Percentiles rank a stretch among this genome's conserved stretches.
Conservation (phyloP, 495 filamentous ascomycete genomes). For the Cladorrhinum samala region DNA sequence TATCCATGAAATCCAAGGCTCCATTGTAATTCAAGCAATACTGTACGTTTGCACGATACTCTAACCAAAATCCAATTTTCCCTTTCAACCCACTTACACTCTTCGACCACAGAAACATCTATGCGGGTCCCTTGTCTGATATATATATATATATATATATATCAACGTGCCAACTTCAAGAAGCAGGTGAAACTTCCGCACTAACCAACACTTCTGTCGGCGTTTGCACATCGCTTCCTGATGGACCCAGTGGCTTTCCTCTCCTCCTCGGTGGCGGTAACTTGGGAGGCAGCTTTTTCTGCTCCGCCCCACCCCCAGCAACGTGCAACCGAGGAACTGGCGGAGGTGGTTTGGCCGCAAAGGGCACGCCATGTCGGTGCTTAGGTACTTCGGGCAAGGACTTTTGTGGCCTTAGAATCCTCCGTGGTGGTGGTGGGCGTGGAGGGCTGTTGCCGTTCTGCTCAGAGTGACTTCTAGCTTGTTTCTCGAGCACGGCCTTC, state of each 20-base stretch:
- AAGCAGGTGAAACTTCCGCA: too few species aligned
- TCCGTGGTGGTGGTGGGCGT: slow-evolving; percentile 14
- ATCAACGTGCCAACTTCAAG: too few species aligned
- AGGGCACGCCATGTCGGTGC: slow-evolving; percentile 42
- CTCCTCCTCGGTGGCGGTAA: slow-evolving; percentile 46
- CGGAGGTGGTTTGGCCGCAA: slow-evolving; percentile 21
- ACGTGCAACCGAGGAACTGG: slow-evolving; percentile 20
- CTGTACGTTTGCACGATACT: too few species aligned
- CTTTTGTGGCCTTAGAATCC: slow-evolving; percentile 32
- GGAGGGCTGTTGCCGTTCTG: slow-evolving; percentile 11
- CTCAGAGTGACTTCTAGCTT: not conserved
- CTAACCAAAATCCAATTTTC: too few species aligned
- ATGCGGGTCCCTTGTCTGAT: too few species aligned
- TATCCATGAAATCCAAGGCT: too few species aligned
- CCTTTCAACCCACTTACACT: too few species aligned
- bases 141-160: too few species aligned
- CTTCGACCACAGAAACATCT: too few species aligned
- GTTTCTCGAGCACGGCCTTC: too few species aligned
- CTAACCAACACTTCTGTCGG: too few species aligned
- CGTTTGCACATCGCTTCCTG: slow-evolving; percentile 4
- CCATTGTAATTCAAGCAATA: too few species aligned
- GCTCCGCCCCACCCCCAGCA: slow-evolving; percentile 22
- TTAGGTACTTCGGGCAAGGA: slow-evolving; percentile 41
- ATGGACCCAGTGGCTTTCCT: slow-evolving; percentile 30
- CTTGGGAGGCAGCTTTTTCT: slow-evolving; percentile 50